phyloP scores from a whole-genome alignment of 257 asterid genomes.

The Ligustrum vulgare region DNA sequence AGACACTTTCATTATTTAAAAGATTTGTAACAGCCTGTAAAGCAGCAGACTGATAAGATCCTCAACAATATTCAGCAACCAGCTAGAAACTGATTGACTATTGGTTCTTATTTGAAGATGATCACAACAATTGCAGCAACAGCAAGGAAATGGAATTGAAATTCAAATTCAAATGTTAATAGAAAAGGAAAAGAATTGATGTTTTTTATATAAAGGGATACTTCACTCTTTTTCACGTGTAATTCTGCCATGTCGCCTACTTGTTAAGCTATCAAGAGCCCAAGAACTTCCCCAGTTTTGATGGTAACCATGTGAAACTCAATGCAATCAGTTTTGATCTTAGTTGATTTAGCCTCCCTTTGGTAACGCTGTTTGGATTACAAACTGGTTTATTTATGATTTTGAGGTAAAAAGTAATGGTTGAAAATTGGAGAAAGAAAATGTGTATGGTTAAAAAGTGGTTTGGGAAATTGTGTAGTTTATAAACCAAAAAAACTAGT shows the following conservation, averaged over 20 bases:
- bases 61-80: background rate
- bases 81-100: background rate
- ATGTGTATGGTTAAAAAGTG: no score
- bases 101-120: background rate
- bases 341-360: background rate
- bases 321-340: slow-evolving; percentile 2
- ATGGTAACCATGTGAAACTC: background rate
- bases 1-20: slow-evolving; percentile 66
- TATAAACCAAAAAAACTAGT: no score
- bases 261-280: background rate
- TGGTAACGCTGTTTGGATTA: no score
- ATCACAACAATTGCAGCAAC: background rate
- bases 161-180: background rate
- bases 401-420: no score
- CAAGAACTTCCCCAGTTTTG: slow-evolving; percentile 7
- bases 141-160: background rate
- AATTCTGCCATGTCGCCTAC: slow-evolving; percentile 4
- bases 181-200: background rate
- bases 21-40: slow-evolving; percentile 91
- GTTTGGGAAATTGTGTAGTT: no score
- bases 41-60: slow-evolving; percentile 3
- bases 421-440: no score
- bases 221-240: background rate
- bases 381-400: no score
- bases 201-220: background rate